Evolutionary conservation across 2,329 filamentous ascomycete genomes (phyloP), one percentile per base, ranked within the genome.

Genomic region (Xylariaceae sp.): DNA sequence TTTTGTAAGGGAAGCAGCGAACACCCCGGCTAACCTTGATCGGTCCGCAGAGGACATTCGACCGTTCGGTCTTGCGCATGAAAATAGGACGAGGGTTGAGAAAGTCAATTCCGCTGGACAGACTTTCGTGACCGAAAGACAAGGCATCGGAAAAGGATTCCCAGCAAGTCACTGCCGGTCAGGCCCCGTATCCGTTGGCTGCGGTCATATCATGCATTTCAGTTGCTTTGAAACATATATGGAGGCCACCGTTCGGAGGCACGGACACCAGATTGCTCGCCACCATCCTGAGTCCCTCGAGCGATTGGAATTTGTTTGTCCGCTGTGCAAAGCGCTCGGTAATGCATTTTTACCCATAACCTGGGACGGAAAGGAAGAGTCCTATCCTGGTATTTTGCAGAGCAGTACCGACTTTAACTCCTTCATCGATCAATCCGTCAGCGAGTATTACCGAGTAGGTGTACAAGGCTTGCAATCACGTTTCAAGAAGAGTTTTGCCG

Each of bases 131-230:
- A 81, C 83, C 3, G 90, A 95, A 69, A 83, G 88, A 47, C 88
- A 95, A 71, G 85, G 85, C 4, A 81, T 99, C 47, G 91, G 92
- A 34, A 95, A 91, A 71, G 94, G 94, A 0, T 99, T 95, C 66
- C 87, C 89, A 2, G 78, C 84, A 5, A 76, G 80, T 7, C 78
- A 84, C 41, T 84, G 84, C 35, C 78, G 80, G 31, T 77, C 81
- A 19, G 94, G 91, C 0, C 88, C 92, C 0, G 87, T 97, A 1
- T 89, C 91, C 8, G 89, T 88, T 37, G 90, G 92, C 7, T 99
- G 94, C 71, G 94, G 94, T 2, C 94, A 99, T 70, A 95, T 99
- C 66, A 99, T 99, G 94, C 94, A 99, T 70, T 97, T 89, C 69
- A 85, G 83, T 62, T 99, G 94, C 72, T 99, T 99, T 68, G 91